phyloP scores from a whole-genome alignment of 371 early-diverging fungal genomes.

The Syncephalastrum sp. region DNA sequence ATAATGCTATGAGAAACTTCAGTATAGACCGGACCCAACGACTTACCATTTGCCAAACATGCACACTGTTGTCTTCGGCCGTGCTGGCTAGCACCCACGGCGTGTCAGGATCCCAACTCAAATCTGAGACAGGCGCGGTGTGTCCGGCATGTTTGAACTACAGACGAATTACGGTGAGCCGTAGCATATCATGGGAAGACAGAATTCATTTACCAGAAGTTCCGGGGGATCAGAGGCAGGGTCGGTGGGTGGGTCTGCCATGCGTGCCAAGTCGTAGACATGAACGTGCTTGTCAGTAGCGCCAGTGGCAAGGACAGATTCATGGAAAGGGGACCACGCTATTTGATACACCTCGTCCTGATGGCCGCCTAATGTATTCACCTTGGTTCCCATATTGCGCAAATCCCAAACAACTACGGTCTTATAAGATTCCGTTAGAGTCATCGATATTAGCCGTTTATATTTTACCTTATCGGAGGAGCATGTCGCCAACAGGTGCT shows the following conservation, averaged over 20 bases:
- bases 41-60: slow-evolving; percentile 97
- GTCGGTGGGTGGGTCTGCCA: slow-evolving; percentile 88
- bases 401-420: slow-evolving; percentile 96
- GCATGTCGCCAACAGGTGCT: slow-evolving; percentile 95
- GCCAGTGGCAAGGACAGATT: slow-evolving; percentile 90
- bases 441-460: neutral
- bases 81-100: slow-evolving; percentile 94
- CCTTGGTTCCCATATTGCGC: slow-evolving; percentile 76
- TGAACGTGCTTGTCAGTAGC: slow-evolving; percentile 88
- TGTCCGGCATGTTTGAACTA: slow-evolving; percentile 99
- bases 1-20: too few relatives aligned
- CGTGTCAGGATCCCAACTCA: slow-evolving; percentile 95
- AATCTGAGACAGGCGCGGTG: slow-evolving; percentile 94
- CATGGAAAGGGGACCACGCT: slow-evolving; percentile 94
- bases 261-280: slow-evolving; percentile 94
- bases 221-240: slow-evolving; percentile 97
- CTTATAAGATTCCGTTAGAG: slow-evolving; percentile 17
- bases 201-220: slow-evolving; percentile 64
- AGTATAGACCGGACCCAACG: too few relatives aligned
- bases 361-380: slow-evolving; percentile 88
- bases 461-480: slow-evolving; percentile 82
- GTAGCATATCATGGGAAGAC: neutral
- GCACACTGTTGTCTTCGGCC: slow-evolving; percentile 95
- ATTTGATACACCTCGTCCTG: slow-evolving; percentile 90
- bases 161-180: neutral